phyloP scores from a whole-genome alignment of 2,329 filamentous ascomycete genomes.

The Fusarium buharicum region DNA sequence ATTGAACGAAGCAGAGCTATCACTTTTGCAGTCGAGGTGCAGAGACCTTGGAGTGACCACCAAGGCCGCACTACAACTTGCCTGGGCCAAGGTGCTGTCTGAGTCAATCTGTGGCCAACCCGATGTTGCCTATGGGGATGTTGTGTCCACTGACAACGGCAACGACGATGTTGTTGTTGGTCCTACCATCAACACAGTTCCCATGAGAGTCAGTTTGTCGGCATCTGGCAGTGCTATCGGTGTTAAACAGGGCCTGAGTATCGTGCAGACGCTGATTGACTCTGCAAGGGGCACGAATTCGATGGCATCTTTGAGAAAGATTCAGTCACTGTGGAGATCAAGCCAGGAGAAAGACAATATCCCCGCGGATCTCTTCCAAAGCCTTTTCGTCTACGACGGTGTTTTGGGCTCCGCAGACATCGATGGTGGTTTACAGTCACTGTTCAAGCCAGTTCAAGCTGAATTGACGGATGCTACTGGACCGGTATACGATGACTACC shows the following conservation, averaged over 20 bases:
- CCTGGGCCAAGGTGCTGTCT: slow-evolving; percentile 18
- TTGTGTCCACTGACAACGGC: neutral
- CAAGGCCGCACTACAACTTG: slow-evolving; percentile 16
- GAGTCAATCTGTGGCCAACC: slow-evolving; percentile 10
- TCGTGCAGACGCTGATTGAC: neutral
- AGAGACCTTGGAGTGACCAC: neutral
- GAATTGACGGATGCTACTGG: neutral
- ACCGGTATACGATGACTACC: slow-evolving; percentile 21
- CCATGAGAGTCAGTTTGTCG: neutral
- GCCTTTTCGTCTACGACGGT: slow-evolving; percentile 27
- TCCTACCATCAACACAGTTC: slow-evolving; percentile 20
- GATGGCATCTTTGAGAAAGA: slow-evolving; percentile 22
- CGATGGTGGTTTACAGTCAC: too few relatives aligned
- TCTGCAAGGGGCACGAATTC: slow-evolving; percentile 7
- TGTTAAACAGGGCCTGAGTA: neutral
- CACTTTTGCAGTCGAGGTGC: slow-evolving; percentile 8
- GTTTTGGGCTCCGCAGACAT: neutral
- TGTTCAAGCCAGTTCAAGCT: too few relatives aligned
- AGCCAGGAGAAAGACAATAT: neutral
- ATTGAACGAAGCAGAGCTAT: neutral
- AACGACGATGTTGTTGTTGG: slow-evolving; percentile 3
- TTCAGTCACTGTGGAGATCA: slow-evolving; percentile 24
- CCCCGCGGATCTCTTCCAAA: slow-evolving; percentile 16
- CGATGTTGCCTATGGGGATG: slow-evolving; percentile 18
- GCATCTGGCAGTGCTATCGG: accelerated